Conservation (phyloP, 2,329 filamentous ascomycete genomes). For the Tolypocladium album region DNA sequence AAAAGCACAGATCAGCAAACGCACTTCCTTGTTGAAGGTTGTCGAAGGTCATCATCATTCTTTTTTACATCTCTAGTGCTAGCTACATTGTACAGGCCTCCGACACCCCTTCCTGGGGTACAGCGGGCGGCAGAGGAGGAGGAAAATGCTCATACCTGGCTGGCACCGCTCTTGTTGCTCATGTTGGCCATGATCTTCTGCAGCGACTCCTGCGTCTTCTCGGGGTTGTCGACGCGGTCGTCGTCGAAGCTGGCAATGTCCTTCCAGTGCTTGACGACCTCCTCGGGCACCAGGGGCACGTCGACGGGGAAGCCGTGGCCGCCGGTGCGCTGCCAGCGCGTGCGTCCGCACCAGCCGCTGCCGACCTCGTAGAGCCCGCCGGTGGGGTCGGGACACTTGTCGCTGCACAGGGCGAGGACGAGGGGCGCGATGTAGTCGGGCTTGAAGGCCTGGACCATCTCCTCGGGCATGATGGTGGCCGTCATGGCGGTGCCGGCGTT, state of each 20-base stretch:
- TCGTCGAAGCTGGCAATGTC: constrained; percentile 81
- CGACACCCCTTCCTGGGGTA: background rate
- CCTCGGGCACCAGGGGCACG: constrained; percentile 72
- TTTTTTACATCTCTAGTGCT: constrained; percentile 7
- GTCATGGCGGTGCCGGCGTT: constrained; percentile 97
- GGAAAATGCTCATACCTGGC: constrained; percentile 43
- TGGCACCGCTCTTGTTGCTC: constrained; percentile 56
- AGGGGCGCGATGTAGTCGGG: constrained; percentile 95
- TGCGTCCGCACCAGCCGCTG: constrained; percentile 84
- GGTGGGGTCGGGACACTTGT: constrained; percentile 77
- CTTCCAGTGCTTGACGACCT: constrained; percentile 64
- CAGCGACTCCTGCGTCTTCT: constrained; percentile 64
- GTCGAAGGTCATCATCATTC: background rate
- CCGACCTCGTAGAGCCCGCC: constrained; percentile 90
- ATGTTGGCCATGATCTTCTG: constrained; percentile 75
- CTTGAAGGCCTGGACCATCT: constrained; percentile 98
- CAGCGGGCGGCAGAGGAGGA: constrained; percentile 6
- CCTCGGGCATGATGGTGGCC: constrained; percentile 84
- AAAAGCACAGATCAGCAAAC: constrained; percentile 12
- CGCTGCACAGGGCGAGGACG: constrained; percentile 73
- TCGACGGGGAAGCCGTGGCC: constrained; percentile 89
- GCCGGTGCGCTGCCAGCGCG: constrained; percentile 87
- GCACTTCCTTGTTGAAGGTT: background rate
- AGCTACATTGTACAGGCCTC: constrained; percentile 9
- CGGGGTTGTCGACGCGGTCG: constrained; percentile 76